Base-by-base conservation (phyloP, 345 rosid genomes). In the Balakata baccata region DNA sequence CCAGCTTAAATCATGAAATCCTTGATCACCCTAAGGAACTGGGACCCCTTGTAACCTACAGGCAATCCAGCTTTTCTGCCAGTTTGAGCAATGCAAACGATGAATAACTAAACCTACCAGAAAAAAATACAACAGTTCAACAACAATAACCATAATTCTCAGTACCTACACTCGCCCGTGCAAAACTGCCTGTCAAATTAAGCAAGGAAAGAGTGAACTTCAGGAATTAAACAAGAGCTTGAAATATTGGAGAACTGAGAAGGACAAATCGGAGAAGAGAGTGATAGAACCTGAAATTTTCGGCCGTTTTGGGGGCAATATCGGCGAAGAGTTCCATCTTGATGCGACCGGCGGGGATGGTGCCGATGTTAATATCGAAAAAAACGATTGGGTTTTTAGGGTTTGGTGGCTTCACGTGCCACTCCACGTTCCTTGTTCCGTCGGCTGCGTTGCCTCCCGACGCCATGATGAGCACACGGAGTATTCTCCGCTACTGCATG, bases 251-350 rank as follows among this genome's bases (percentile, higher is more conserved):
- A 68, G 9, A 3, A 58, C 41, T 14, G 3, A 0, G 3, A 22
- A 56, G 1, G 4, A 29, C n/a, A 62, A 39, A 11, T 16, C 3
- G 51, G 16, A 56, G 43, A 74, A 25, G 47, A 14, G 57, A 23
- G 47, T 29, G 22, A 49, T 0, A 41, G 64, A 23, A 92, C 94
- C 98, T 87, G 91, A 95, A 95, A 79, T 95, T 95, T 66, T 92
- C 98, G 59, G 98, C 96, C 25, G 98, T 89, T 83, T 85, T 92
- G 72, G 98, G 98, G 50, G 86, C 86, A 64, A 92, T 83, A 70
- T 95, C 99, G 43, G 99, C 93, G 81, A 95, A 95, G 78, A 95
- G 94, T 83, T 95, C 99, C 99, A 92, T 95, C 87, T 92, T 92
- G 84, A 91, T 85, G 34, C 98, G 92, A 50, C 97, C 99, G 22